phyloP scores from a whole-genome alignment of 2,329 filamentous ascomycete genomes.

The Calonectria montana region DNA sequence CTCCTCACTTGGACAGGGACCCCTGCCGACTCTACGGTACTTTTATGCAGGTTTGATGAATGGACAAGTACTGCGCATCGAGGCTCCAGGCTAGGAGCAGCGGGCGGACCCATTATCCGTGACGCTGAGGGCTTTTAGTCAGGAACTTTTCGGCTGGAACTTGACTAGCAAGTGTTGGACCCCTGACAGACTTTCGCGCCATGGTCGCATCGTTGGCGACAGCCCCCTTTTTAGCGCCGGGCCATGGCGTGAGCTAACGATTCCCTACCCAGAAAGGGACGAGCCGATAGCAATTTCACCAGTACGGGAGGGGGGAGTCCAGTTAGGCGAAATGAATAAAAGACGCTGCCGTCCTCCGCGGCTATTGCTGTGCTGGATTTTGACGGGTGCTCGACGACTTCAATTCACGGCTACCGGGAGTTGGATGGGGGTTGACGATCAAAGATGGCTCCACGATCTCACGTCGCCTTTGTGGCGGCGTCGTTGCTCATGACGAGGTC shows the following conservation, averaged over 20 bases:
- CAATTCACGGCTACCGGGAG: constrained; percentile 19
- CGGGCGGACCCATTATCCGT: neutral
- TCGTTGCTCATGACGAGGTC: constrained; percentile 35
- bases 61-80: neutral
- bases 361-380: neutral
- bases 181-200: constrained; percentile 14
- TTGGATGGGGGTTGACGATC: constrained; percentile 34
- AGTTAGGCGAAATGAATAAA: constrained; percentile 42
- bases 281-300: constrained; percentile 25
- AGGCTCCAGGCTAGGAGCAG: neutral
- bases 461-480: constrained; percentile 39
- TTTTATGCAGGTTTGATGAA: constrained; percentile 14
- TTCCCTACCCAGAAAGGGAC: constrained; percentile 25
- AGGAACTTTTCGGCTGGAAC: constrained; percentile 4
- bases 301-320: constrained; percentile 17
- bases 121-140: neutral
- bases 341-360: constrained; percentile 15
- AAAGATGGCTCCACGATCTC: constrained; percentile 38
- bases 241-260: constrained; percentile 39
- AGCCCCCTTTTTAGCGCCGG: constrained; percentile 31
- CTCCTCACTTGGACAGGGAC: neutral
- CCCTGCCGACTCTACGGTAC: neutral
- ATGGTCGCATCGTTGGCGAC: constrained; percentile 21
- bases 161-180: neutral
- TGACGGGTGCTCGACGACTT: constrained; percentile 18